These are phyloP conservation scores for Royoungia palumana DNA, from an alignment of 768 basidiomycete species.

Conservation along the genomic window DNA sequence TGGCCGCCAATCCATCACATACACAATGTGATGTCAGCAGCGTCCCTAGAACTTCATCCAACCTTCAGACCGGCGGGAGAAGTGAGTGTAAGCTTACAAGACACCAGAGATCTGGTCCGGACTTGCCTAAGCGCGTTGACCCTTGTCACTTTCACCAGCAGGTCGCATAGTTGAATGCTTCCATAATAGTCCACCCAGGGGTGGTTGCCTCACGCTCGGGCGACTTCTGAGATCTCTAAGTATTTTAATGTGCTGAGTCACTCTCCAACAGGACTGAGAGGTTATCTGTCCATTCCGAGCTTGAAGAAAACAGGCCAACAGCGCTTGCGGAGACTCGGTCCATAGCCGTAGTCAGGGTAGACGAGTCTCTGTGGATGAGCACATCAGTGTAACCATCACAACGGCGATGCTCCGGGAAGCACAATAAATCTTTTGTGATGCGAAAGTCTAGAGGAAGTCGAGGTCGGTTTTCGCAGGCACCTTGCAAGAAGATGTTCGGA, in stretches of 20 bases:
- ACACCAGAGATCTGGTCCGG: slow-evolving; percentile 19
- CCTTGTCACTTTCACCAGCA: slow-evolving; percentile 15
- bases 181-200: slow-evolving; percentile 25
- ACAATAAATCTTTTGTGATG: slow-evolving; percentile 25
- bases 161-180: slow-evolving; percentile 13
- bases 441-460: slow-evolving; percentile 25
- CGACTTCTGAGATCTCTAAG: slow-evolving; percentile 11
- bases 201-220: slow-evolving; percentile 16
- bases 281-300: neutral
- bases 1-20: slow-evolving; percentile 20
- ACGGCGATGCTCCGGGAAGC: slow-evolving; percentile 23
- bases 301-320: neutral
- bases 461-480: slow-evolving; percentile 11
- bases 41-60: slow-evolving; percentile 22
- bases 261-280: slow-evolving; percentile 1
- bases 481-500: slow-evolving; percentile 17
- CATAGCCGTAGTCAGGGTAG: neutral
- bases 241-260: slow-evolving; percentile 3
- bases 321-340: neutral
- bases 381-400: slow-evolving; percentile 28
- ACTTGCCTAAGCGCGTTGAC: slow-evolving; percentile 9
- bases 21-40: slow-evolving; percentile 19
- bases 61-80: slow-evolving; percentile 24
- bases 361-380: slow-evolving; percentile 1
- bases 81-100: slow-evolving; percentile 15